phyloP scores from a whole-genome alignment of 805 yeast species.

The Nakazawaea populi region DNA sequence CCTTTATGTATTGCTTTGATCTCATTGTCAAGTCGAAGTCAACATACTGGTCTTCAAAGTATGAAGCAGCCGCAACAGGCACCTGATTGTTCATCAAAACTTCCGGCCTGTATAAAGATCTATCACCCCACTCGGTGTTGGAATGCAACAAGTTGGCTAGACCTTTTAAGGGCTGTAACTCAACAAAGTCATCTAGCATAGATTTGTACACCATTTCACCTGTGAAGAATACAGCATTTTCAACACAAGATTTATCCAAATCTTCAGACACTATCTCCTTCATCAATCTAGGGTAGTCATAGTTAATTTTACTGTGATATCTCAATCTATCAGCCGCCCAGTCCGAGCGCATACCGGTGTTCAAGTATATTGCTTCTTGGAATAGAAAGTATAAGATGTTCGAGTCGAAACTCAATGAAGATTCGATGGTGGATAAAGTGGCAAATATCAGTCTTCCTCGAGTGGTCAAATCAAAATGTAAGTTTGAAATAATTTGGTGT shows the following conservation, averaged over 20 bases:
- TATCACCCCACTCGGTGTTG: slow-evolving; percentile 21
- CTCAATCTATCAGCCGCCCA: slow-evolving; percentile 47
- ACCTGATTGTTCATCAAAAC: slow-evolving; percentile 16
- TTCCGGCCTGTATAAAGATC: slow-evolving; percentile 16
- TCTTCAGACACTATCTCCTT: background rate
- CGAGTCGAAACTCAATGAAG: slow-evolving; percentile 39
- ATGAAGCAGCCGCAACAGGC: slow-evolving; percentile 47
- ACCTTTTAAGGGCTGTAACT: slow-evolving; percentile 31
- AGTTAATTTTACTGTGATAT: slow-evolving; percentile 10
- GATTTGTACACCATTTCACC: slow-evolving; percentile 52
- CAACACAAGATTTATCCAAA: background rate
- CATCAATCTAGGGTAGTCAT: slow-evolving; percentile 8
- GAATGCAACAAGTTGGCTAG: slow-evolving; percentile 32
- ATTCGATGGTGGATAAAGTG: slow-evolving; percentile 28
- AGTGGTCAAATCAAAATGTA: slow-evolving; percentile 31
- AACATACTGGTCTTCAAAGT: slow-evolving; percentile 45
- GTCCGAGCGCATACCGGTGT: slow-evolving; percentile 30
- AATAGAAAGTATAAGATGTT: slow-evolving; percentile 49
- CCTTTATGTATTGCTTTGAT: slow-evolving; percentile 28
- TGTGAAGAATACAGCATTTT: slow-evolving; percentile 35
- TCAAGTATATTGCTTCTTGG: slow-evolving; percentile 55
- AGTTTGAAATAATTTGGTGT: slow-evolving; percentile 37
- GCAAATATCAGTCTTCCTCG: slow-evolving; percentile 32
- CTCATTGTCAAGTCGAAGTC: slow-evolving; percentile 36
- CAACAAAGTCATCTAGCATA: slow-evolving; percentile 43